phyloP scores from a whole-genome alignment of 2,329 filamentous ascomycete genomes.

The Xylariaceae sp. region DNA sequence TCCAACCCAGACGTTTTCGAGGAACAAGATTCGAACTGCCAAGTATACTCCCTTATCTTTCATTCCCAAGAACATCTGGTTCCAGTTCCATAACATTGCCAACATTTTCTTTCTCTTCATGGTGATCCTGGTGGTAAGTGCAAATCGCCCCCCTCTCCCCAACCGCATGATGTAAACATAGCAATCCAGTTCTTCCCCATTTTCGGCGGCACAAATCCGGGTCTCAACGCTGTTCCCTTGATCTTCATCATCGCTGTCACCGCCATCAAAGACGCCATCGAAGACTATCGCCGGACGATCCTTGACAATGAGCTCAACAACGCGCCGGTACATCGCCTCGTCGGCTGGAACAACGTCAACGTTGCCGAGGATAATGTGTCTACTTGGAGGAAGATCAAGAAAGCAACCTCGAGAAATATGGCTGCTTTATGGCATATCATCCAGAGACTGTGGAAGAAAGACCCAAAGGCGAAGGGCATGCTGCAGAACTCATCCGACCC shows the following conservation, averaged over 20 bases:
- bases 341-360: slow-evolving; percentile 90
- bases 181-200: slow-evolving; percentile 78
- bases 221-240: slow-evolving; percentile 79
- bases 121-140: slow-evolving; percentile 84
- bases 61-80: slow-evolving; percentile 92
- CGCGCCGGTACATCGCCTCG: slow-evolving; percentile 81
- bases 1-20: slow-evolving; percentile 60
- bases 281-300: slow-evolving; percentile 87
- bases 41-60: slow-evolving; percentile 97
- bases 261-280: slow-evolving; percentile 87
- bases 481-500: slow-evolving; percentile 46
- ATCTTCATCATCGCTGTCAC: slow-evolving; percentile 89
- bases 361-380: slow-evolving; percentile 81
- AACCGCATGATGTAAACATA: slow-evolving; percentile 4
- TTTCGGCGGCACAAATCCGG: slow-evolving; percentile 87
- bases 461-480: slow-evolving; percentile 42
- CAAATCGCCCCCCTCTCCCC: slow-evolving; percentile 5
- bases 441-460: slow-evolving; percentile 39
- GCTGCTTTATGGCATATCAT: slow-evolving; percentile 44
- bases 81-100: slow-evolving; percentile 97
- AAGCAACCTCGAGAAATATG: slow-evolving; percentile 62
- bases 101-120: slow-evolving; percentile 98
- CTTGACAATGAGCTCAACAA: slow-evolving; percentile 95
- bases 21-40: slow-evolving; percentile 96
- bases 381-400: slow-evolving; percentile 82